Base-by-base conservation (phyloP, 2,329 filamentous ascomycete genomes). In the Exserohilum turcica region DNA sequence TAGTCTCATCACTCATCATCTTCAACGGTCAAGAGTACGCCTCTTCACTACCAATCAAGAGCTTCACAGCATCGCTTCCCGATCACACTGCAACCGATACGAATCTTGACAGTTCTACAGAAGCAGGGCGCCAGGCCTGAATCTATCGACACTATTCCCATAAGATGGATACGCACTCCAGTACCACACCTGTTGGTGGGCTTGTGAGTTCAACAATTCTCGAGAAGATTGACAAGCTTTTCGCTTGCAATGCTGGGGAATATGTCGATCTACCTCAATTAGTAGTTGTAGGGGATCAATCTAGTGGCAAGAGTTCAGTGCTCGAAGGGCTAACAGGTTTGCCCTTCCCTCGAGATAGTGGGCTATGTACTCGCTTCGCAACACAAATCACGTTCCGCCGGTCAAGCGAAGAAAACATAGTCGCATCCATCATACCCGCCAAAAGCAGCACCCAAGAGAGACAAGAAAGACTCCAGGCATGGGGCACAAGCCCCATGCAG, bases 361-460 rank as follows among this genome's bases (percentile, higher is more conserved):
- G 71, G 18, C 50, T 84, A 0, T 86, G 83, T 61, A 87, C 85
- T 0, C 77, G 81, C 1, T 86, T 86, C 56, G 80, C 84, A 0
- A 87, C 83, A 0, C 82, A 87, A 61, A 72, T 87, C 3, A 76
- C 82, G 21, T 74, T 86, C 10, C 77, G 80, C 3, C 77, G 78
- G 68, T 0, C 68, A 59, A 3, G 65, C 82, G n/a, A 78, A 82
- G 27, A 37, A n/a, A n/a, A n/a, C n/a, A n/a, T n/a, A n/a, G n/a
- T n/a, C n/a, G n/a, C n/a, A n/a, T n/a, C n/a, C n/a, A n/a, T n/a
- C n/a, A n/a, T n/a, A n/a, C n/a, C n/a, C n/a, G n/a, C 56, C 8
- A 57, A 43, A 18, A 57, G 48, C 56, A 66, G 71, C 0, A 59
- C 78, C 3, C 48, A 21, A 46, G 21, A 27, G 32, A 31, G 24